These are phyloP conservation scores for Phialocephala subalpina DNA, from an alignment of 2,329 filamentous ascomycete species.

Conservation along the genomic window DNA sequence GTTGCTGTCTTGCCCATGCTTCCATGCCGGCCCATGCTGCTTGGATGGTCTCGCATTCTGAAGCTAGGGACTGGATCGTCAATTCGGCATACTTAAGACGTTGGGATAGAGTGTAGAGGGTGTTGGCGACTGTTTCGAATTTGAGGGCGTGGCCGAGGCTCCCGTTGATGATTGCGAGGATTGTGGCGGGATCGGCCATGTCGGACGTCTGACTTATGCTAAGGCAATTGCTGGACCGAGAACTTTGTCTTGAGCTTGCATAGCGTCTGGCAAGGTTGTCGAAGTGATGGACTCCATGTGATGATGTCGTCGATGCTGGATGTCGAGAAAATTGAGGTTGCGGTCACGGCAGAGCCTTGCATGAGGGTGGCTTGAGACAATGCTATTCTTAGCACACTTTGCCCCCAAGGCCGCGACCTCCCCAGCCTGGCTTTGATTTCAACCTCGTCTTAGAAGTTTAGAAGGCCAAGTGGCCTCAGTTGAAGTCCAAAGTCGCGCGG, in stretches of 20 bases:
- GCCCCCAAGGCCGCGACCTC: not conserved
- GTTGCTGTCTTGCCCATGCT: not conserved
- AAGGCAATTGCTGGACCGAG: no score
- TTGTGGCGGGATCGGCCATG: conserved; percentile 10
- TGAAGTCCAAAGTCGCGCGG: no score
- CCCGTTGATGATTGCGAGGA: not conserved
- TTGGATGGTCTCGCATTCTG: conserved; percentile 9
- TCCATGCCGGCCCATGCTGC: conserved; percentile 5
- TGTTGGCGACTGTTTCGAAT: conserved; percentile 1
- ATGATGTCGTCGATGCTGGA: not conserved
- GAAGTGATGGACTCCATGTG: not conserved
- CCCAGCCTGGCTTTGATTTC: not conserved
- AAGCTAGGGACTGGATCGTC: not conserved
- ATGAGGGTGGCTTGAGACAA: not conserved
- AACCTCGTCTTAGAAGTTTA: no score
- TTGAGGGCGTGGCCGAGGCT: not conserved
- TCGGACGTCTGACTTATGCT: no score
- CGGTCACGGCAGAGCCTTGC: not conserved
- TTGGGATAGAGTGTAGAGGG: not conserved
- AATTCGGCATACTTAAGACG: conserved; percentile 1
- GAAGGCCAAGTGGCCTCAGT: no score
- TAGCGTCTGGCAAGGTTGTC: not conserved
- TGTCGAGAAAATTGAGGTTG: not conserved
- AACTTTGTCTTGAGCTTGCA: not conserved
- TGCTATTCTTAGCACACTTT: not conserved